Evolutionary conservation across 768 basidiomycete genomes (phyloP), one percentile per base, ranked within the genome.

Genomic region (Holtermannia corniformis): DNA sequence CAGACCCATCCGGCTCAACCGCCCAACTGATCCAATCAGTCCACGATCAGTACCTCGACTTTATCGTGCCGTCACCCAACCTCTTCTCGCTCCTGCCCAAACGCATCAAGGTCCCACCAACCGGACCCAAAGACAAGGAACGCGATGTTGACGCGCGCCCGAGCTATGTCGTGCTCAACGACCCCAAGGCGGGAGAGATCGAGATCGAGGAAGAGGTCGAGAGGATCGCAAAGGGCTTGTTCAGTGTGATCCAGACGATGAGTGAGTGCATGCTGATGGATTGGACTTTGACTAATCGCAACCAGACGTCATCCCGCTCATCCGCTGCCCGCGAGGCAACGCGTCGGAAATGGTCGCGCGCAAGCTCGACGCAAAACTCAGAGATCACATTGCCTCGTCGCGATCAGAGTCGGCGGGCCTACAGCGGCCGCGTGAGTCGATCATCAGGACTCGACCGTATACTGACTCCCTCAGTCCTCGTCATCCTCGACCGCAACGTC

Each of bases 311-410:
- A 85, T 93, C 20, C 95, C 95, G 10, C 86, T 91, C 67, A 96
- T 99, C 54, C 84, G 95, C 26, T 84, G 87, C 52, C 95, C 95
- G 20, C 77, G 85, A 71, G 93, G 93, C 1, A 96, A 97, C 72
- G 95, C 95, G 3, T 95, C 92, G 19, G 95, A 99, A 73, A 95
- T 96, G 92, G 83, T 97, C n/a, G 92, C 92, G 7, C 85, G 90
- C 74, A 95, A 88, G 70, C 78, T 99, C 11, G 95, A 99, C 64
- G 79, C 82, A 13, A 89, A 88, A 73, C 84, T 97, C 61, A 78
- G 93, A 47, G 93, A 97, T 66, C 74, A 76, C 81, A 84, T 58
- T 73, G 91, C 51, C 74, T 89, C 51, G 0, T 70, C 70, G 12
- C 60, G 67, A 55, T 61, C 63, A 19, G 57, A 69, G 45, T 27